phyloP scores from a whole-genome alignment of 2,329 filamentous ascomycete species.

The Diaporthe ampelina region DNA sequence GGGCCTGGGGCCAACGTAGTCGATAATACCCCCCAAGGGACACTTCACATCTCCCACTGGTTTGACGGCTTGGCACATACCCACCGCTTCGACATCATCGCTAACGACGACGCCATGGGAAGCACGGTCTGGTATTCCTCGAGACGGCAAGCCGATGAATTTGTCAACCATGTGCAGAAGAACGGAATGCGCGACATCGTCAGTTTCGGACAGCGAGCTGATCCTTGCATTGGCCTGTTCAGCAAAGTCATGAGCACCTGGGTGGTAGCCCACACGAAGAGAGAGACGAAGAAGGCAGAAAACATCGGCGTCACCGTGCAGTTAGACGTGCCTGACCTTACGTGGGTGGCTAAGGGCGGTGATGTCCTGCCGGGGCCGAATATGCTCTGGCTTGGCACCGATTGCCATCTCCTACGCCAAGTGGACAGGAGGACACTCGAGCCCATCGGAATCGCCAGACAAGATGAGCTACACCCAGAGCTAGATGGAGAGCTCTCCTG shows the following conservation, averaged over 20 bases:
- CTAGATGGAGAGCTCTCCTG: slow-evolving; percentile 77
- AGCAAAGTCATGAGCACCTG: slow-evolving; percentile 78
- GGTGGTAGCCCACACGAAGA: slow-evolving; percentile 47
- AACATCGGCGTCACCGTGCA: slow-evolving; percentile 79
- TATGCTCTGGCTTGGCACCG: slow-evolving; percentile 70
- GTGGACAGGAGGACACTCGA: slow-evolving; percentile 81
- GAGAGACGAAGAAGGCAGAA: slow-evolving; percentile 52
- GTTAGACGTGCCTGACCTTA: slow-evolving; percentile 17
- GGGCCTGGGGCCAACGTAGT: slow-evolving; percentile 78
- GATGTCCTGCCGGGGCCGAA: slow-evolving; percentile 45
- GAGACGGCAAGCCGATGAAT: slow-evolving; percentile 74
- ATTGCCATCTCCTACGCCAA: slow-evolving; percentile 62
- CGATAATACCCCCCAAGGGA: slow-evolving; percentile 54
- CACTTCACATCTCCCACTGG: slow-evolving; percentile 78
- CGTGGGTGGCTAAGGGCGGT: background rate
- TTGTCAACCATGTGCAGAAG: slow-evolving; percentile 71
- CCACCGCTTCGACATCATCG: slow-evolving; percentile 79
- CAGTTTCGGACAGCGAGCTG: slow-evolving; percentile 78
- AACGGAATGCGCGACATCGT: slow-evolving; percentile 69
- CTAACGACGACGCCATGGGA: slow-evolving; percentile 47
- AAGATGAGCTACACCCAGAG: slow-evolving; percentile 74
- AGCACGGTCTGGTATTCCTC: slow-evolving; percentile 77
- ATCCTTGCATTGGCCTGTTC: slow-evolving; percentile 82
- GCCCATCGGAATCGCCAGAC: slow-evolving; percentile 74
- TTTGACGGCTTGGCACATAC: slow-evolving; percentile 82